Evolutionary conservation across 2,329 filamentous ascomycete species (phyloP).

Genomic region (Calonectria hongkongensis): DNA sequence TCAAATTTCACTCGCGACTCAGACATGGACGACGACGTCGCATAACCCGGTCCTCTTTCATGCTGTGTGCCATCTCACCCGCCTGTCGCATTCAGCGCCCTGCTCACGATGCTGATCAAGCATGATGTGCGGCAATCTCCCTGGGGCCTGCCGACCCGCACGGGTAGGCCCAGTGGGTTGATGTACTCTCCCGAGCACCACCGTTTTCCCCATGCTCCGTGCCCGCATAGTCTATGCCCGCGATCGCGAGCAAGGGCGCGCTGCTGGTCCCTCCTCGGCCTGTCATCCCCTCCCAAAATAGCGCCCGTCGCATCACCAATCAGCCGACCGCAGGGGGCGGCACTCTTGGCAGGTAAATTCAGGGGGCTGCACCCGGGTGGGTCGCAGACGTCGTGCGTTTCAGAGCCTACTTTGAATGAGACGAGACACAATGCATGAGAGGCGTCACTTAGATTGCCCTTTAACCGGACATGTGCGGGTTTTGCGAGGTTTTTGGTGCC

Average conservation of each 20-base stretch:
- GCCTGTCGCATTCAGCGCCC: not conserved
- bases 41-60: not conserved
- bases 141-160: not conserved
- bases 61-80: not conserved
- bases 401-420: constrained; percentile 4
- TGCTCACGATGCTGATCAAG: not conserved
- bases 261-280: constrained; percentile 13
- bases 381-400: constrained; percentile 9
- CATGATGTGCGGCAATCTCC: not conserved
- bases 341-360: constrained; percentile 7
- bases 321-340: not conserved
- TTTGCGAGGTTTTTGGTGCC: not conserved
- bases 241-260: constrained; percentile 1
- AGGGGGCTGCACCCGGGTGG: constrained; percentile 20
- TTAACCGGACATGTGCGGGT: not conserved
- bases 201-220: not conserved
- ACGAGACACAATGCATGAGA: constrained; percentile 11
- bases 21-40: not conserved
- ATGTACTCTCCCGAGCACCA: not conserved
- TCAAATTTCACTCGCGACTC: not conserved
- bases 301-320: constrained; percentile 19
- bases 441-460: no score
- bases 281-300: constrained; percentile 32
- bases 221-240: not conserved
- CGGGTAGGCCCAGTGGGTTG: not conserved